A percentile compares a stretch with the other conserved stretches of the same genome.
Evolutionary conservation across 176 grass and related monocot genomes (phyloP).

Genomic region (Themeda triandra): DNA sequence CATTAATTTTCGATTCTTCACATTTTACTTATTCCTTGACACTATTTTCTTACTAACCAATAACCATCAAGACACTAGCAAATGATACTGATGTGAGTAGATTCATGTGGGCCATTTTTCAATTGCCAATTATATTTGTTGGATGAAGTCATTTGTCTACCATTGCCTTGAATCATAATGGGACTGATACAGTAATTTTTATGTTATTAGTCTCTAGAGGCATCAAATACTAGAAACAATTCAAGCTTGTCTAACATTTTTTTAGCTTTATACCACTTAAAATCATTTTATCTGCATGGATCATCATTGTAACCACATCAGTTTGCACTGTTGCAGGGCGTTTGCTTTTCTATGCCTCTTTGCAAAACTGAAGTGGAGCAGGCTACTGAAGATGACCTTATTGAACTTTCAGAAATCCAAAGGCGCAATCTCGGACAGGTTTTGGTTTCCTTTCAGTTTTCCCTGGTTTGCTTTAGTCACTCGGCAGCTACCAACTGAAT

Average conservation of each 20-base stretch:
- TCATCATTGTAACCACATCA: conserved; percentile 23
- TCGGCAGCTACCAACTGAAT: not conserved
- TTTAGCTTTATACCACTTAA: not conserved
- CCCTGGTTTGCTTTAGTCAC: not conserved
- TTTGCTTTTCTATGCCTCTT: conserved; percentile 86
- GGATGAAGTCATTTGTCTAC: not conserved
- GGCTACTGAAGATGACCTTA: conserved; percentile 75
- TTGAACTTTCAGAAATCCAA: conserved; percentile 83
- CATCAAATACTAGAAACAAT: not conserved
- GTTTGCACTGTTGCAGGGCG: conserved; percentile 41
- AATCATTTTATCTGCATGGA: not conserved
- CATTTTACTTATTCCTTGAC: not conserved
- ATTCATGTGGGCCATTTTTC: not conserved
- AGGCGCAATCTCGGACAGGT: conserved; percentile 89
- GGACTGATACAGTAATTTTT: not conserved
- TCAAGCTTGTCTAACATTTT: not conserved
- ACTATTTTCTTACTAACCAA: not conserved
- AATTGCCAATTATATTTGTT: not conserved
- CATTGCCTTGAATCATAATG: too few species aligned
- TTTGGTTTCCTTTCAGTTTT: conserved; percentile 20
- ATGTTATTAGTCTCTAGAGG: not conserved
- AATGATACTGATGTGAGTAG: not conserved
- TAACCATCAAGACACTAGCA: not conserved
- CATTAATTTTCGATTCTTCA: not conserved
- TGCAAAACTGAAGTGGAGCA: conserved; percentile 68